Evolutionary conservation across 768 basidiomycete genomes (phyloP).

Genomic region (Lenzites betulinus): DNA sequence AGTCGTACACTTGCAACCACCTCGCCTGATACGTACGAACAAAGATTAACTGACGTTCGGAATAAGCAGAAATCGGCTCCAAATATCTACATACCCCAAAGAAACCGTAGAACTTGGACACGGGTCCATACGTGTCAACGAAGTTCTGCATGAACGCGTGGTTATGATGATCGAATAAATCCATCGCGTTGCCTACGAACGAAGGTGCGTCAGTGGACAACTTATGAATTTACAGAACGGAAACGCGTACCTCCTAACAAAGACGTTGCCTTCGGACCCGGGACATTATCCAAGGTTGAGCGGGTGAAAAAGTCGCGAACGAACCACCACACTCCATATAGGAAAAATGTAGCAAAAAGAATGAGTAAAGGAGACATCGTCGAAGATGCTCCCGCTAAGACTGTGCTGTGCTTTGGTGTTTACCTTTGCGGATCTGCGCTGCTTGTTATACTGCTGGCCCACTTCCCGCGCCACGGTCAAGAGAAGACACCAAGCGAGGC

Average conservation of each 20-base stretch:
- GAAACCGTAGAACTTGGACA: conserved; percentile 47
- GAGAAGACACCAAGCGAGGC: too few species aligned
- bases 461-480: too few species aligned
- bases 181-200: neutral
- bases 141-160: neutral
- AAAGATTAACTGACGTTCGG: neutral
- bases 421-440: too few species aligned
- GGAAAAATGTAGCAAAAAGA: neutral
- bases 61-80: conserved; percentile 19
- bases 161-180: neutral
- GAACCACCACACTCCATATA: neutral
- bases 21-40: neutral
- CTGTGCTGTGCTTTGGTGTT: too few species aligned
- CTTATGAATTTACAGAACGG: neutral
- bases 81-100: conserved; percentile 50
- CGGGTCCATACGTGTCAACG: conserved; percentile 38
- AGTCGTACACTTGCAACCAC: conserved; percentile 14
- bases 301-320: neutral
- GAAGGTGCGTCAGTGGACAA: neutral
- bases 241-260: neutral
- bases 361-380: neutral
- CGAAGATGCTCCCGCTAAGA: too few species aligned
- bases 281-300: neutral
- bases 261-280: neutral
- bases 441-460: too few species aligned